Conservation (phyloP, 257 asterid genomes). For the Apocynum venetum region DNA sequence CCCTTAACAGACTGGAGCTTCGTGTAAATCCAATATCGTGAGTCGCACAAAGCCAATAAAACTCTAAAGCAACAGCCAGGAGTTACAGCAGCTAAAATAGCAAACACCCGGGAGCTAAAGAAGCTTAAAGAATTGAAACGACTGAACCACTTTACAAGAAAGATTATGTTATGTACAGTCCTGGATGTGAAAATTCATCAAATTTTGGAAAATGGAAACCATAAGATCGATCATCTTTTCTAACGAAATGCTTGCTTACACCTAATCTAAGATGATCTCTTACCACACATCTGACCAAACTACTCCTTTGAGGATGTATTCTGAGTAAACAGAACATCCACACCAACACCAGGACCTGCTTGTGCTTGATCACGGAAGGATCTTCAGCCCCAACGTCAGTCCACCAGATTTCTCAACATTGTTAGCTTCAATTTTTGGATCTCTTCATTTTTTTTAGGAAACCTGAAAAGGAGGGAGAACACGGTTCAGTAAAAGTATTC, state of each 20-base stretch:
- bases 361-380: not conserved
- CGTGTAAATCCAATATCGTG: too few species aligned
- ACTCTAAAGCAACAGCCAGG: too few species aligned
- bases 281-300: not conserved
- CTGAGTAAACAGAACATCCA: not conserved
- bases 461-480: not conserved
- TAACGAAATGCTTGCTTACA: too few species aligned
- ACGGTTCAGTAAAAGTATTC: not conserved
- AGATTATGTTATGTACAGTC: not conserved
- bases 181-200: not conserved
- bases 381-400: not conserved
- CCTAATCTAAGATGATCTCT: constrained; percentile 1
- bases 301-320: not conserved
- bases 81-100: too few species aligned
- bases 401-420: not conserved
- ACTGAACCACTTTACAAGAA: not conserved
- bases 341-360: not conserved
- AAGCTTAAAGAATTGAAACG: not conserved
- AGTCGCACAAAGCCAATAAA: too few species aligned
- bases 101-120: too few species aligned
- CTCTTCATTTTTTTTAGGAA: not conserved
- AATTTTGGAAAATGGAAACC: not conserved
- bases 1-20: not conserved
- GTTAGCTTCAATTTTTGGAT: not conserved
- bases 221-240: too few species aligned